Evolutionary conservation across 2,329 filamentous ascomycete genomes (phyloP).

Genomic region (Fusarium sp.): DNA sequence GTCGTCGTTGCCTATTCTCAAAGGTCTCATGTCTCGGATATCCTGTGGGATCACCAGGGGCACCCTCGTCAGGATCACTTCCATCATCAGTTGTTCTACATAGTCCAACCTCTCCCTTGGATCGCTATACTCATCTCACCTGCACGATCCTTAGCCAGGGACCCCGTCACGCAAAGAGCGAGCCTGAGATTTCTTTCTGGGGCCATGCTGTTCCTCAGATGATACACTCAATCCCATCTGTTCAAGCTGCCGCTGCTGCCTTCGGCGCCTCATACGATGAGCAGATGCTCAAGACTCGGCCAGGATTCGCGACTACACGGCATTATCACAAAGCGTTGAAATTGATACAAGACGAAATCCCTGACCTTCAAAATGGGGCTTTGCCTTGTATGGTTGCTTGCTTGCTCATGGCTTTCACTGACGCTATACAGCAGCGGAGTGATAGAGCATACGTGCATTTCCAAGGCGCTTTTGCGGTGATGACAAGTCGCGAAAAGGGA

Average conservation of each 20-base stretch:
- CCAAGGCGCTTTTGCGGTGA: constrained; percentile 16
- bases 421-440: constrained; percentile 19
- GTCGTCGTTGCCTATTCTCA: constrained; percentile 28
- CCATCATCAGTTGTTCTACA: neutral
- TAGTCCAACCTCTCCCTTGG: neutral
- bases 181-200: constrained; percentile 24
- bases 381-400: constrained; percentile 21
- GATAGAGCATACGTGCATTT: constrained; percentile 32
- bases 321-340: constrained; percentile 16
- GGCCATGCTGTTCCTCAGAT: constrained; percentile 22
- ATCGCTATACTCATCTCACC: constrained; percentile 15
- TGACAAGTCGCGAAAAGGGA: neutral
- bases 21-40: constrained; percentile 22
- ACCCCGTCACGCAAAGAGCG: constrained; percentile 20
- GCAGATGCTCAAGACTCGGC: constrained; percentile 4
- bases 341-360: constrained; percentile 14
- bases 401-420: constrained; percentile 20
- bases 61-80: fast-evolving
- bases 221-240: constrained; percentile 21
- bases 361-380: neutral
- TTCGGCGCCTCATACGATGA: constrained; percentile 32
- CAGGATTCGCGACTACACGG: neutral
- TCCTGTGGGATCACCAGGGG: constrained; percentile 19
- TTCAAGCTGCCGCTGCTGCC: constrained; percentile 17
- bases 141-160: constrained; percentile 20